phyloP scores from a whole-genome alignment of 805 yeast genomes.

The Cyberlindnera americana region DNA sequence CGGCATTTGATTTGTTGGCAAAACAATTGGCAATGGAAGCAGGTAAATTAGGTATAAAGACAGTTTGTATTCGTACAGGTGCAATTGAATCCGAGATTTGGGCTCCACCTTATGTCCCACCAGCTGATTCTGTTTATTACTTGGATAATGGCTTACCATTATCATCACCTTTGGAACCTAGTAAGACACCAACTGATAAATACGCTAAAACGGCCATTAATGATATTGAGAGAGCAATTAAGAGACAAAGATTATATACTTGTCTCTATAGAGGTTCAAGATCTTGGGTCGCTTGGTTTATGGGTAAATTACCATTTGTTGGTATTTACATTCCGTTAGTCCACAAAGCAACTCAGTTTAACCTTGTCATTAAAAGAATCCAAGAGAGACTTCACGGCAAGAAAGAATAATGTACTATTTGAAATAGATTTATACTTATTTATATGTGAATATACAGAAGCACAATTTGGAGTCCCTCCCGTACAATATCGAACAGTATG shows the following conservation, averaged over 20 bases:
- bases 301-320: conserved; percentile 7
- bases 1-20: conserved; percentile 38
- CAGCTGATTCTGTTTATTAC: conserved; percentile 17
- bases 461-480: too few relatives aligned
- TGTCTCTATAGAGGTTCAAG: conserved; percentile 14
- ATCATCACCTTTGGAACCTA: not conserved
- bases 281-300: conserved; percentile 9
- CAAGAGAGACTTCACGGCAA: not conserved
- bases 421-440: too few relatives aligned
- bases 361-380: not conserved
- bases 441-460: too few relatives aligned
- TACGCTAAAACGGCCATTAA: conserved; percentile 38
- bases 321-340: conserved; percentile 4
- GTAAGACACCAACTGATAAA: conserved; percentile 29
- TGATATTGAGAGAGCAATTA: conserved; percentile 25
- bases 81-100: conserved; percentile 36
- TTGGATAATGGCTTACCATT: conserved; percentile 9
- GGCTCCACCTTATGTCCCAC: conserved; percentile 7
- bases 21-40: conserved; percentile 33
- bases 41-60: conserved; percentile 37
- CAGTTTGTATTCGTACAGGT: conserved; percentile 38
- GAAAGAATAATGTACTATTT: not conserved
- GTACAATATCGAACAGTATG: too few relatives aligned
- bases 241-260: conserved; percentile 5
- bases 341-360: conserved; percentile 1